Evolutionary conservation across 2,329 filamentous ascomycete genomes (phyloP), one percentile per base, ranked within the genome.

Genomic region (Lasiodiplodia theobromae): DNA sequence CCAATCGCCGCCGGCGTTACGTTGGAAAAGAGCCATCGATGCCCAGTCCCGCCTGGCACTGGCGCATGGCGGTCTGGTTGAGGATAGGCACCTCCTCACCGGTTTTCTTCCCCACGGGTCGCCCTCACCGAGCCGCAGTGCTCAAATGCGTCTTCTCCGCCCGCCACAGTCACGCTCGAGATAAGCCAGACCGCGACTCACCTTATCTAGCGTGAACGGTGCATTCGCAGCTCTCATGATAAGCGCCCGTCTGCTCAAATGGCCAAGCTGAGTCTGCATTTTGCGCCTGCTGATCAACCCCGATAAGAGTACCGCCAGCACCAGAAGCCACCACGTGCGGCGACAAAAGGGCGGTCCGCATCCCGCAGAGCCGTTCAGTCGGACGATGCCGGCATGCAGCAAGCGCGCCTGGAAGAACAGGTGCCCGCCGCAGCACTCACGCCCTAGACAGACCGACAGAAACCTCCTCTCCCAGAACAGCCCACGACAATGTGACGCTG

Each of bases 81-180:
- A 37, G 8, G 23, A 25, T 7, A 49, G 23, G n/a, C 25, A 31
- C 60, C 25, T 52, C 18, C 25, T 53, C 60, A 64, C 60, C 60
- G 60, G 60, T 52, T 21, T 28, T 38, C 47, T 64, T 64, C 60
- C 60, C 60, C 60, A 53, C 37, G 60, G 47, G 58, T n/a, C 58
- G n/a, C 28, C 28, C 40, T 31, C 25, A 37, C 58, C 58, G 58
- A 21, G 31, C 31, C 34, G 37, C 21, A 21, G 25, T 23, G 44
- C 58, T 44, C 58, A 25, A n/a, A 25, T 31, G 38, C 57, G 47
- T 25, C 40, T 34, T 34, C 47, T 49, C 12, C 31, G 31, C 31
- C 40, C 38, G 38, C 23, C 18, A n/a, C 21, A 1, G 23, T 12
- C 23, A 18, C 12, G 58, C 60, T 64, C 28, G 18, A 52, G 60